Conservation (phyloP, 1,139 yeast genomes). For the Nakaseomyces delphensis region DNA sequence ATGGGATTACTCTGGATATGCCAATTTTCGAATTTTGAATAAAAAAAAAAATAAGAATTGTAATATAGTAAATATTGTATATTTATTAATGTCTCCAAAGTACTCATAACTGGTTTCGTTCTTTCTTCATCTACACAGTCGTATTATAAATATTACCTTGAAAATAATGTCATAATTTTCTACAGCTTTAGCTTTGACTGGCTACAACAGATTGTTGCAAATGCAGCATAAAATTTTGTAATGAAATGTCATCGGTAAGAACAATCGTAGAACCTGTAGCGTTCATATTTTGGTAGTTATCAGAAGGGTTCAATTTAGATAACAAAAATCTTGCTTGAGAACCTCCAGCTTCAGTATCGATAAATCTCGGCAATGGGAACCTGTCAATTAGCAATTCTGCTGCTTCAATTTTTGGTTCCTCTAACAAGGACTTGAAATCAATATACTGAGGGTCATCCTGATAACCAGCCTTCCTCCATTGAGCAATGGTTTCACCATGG, state of each 20-base stretch:
- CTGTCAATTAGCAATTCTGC: constrained; percentile 84
- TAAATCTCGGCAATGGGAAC: constrained; percentile 93
- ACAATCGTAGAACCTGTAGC: constrained; percentile 64
- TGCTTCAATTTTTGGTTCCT: constrained; percentile 87
- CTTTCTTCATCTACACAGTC: not conserved
- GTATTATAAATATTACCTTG: not conserved
- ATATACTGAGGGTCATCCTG: constrained; percentile 87
- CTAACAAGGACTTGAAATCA: constrained; percentile 76
- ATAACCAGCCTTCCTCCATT: constrained; percentile 93
- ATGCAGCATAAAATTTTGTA: constrained; percentile 87
- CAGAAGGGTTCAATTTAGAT: constrained; percentile 89
- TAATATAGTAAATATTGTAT: too few species aligned
- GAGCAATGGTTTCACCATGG: constrained; percentile 91
- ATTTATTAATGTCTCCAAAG: too few species aligned
- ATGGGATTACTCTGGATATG: constrained; percentile 62
- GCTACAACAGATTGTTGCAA: constrained; percentile 72
- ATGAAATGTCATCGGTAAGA: constrained; percentile 87
- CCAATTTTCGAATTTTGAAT: constrained; percentile 49
- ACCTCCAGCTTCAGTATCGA: constrained; percentile 95
- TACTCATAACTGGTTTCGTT: too few species aligned
- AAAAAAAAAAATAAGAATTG: not conserved
- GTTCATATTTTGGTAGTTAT: constrained; percentile 61
- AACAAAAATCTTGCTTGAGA: constrained; percentile 95
- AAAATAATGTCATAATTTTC: not conserved
- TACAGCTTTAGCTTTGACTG: constrained; percentile 32